phyloP scores from a whole-genome alignment of 2,329 filamentous ascomycete genomes.

The Cordyceps cicadae region DNA sequence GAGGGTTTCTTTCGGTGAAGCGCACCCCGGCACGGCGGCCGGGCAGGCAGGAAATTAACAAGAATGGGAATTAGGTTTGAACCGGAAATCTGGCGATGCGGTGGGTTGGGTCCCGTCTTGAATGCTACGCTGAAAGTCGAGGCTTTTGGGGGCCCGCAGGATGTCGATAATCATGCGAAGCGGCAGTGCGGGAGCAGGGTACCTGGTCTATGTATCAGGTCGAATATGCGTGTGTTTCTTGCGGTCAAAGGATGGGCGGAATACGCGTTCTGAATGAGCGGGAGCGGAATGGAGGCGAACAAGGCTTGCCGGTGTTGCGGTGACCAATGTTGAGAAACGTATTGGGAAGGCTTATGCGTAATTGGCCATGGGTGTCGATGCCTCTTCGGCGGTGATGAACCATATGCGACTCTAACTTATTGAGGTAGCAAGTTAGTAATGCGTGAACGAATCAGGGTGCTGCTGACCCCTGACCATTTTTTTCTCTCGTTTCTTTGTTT shows the following conservation, averaged over 20 bases:
- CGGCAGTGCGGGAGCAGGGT: neutral
- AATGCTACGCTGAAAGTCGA: neutral
- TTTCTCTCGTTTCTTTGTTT: neutral
- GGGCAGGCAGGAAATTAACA: neutral
- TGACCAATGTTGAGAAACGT: neutral
- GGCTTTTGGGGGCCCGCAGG: neutral
- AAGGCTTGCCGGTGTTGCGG: neutral
- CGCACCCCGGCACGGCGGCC: neutral
- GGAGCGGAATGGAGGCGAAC: neutral
- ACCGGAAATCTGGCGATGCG: neutral
- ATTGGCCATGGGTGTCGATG: neutral
- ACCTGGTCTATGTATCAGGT: too few species aligned
- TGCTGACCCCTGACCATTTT: neutral
- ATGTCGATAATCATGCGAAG: neutral
- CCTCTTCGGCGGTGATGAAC: neutral
- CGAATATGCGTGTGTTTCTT: too few species aligned
- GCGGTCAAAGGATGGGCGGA: neutral
- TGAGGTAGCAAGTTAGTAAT: too few species aligned
- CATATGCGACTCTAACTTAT: neutral
- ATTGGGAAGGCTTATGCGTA: neutral
- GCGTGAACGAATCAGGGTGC: too few species aligned
- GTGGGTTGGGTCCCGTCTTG: neutral
- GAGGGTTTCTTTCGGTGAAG: neutral
- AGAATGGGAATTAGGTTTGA: neutral
- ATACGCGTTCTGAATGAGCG: neutral